These are phyloP conservation scores for Meripilus lineatus DNA, from an alignment of 1,284 basidiomycete genomes.

Conservation along the genomic window DNA sequence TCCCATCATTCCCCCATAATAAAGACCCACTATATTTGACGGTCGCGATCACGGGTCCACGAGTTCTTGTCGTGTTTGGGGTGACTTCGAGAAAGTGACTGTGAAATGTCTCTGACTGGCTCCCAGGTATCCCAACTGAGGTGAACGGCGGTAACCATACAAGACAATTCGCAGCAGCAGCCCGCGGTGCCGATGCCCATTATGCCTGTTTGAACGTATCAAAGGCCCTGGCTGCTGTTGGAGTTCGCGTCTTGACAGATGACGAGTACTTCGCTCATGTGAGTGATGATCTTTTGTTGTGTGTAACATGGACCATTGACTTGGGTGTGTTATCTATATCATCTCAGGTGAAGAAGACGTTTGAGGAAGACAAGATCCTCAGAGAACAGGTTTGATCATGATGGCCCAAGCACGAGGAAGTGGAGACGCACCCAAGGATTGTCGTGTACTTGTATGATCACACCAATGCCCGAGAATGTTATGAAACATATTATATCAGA, in stretches of 20 bases:
- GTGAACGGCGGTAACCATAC: conserved; percentile 67
- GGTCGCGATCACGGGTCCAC: too few relatives aligned
- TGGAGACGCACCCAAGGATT: not conserved
- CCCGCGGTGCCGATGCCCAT: conserved; percentile 60
- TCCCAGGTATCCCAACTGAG: conserved; percentile 61
- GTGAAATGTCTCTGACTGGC: conserved; percentile 2
- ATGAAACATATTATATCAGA: too few relatives aligned
- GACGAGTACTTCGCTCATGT: conserved; percentile 52
- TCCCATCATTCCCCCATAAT: conserved; percentile 7
- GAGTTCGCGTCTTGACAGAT: conserved; percentile 53
- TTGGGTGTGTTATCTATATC: too few relatives aligned
- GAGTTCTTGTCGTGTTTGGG: not conserved
- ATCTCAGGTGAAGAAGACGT: conserved; percentile 32
- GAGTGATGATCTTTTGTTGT: conserved; percentile 8
- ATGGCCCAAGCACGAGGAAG: not conserved
- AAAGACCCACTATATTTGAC: not conserved
- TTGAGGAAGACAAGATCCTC: conserved; percentile 30
- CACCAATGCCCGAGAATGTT: too few relatives aligned
- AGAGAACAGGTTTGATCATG: conserved; percentile 1
- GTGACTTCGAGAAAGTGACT: conserved; percentile 1
- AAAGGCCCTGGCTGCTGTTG: conserved; percentile 59
- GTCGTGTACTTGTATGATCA: too few relatives aligned
- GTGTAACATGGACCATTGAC: not conserved
- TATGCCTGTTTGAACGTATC: conserved; percentile 48
- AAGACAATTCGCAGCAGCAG: conserved; percentile 53